Base-by-base conservation (phyloP, 768 basidiomycete species). In the Boletus reticuloceps region DNA sequence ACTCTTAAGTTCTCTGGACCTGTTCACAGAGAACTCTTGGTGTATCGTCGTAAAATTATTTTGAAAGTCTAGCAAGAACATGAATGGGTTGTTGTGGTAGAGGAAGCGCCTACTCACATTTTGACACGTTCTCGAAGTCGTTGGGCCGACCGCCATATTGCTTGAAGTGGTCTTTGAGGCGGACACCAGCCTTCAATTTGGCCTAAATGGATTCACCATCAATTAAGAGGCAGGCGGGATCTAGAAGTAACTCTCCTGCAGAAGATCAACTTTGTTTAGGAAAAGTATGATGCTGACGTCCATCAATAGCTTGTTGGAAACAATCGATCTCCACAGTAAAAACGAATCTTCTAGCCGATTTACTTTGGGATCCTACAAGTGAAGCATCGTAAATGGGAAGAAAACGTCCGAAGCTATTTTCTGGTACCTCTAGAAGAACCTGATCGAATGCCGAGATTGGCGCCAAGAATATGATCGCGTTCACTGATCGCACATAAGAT, bases 381-480 rank as follows among this genome's bases (percentile, higher is more conserved):
- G 53, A 41, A 16, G 13, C 13, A 46, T 19, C 31, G 14, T 51
- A 36, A 55, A 38, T 47, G 9, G 29, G 31, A 32, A 42, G 19
- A 54, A 66, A 49, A 51, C 41, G 44, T 47, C 60, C 5, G 25
- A 16, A 31, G 43, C 46, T 44, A 13, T 31, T 48, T 31, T 14
- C 36, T 72, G 56, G 55, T n/a, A 89, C 89, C 80, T 92, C 91
- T 27, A 82, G 76, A 54, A 92, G 78, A 40, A 88, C 83, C 73
- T 92, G 90, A 74, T 92, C 91, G 62, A 93, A 93, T 25, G 86
- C 88, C 38, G 91, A 92, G 45, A 94, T 91, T 32, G 91, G 91
- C 37, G 88, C 91, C 54, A 94, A 80, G 72, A 92, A 94, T 56
- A 94, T 92, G 66, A 94, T 89, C 42, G 89, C 89, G 67, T 90